Evolutionary conservation across 345 rosid species (phyloP).

Genomic region (Stellera chamaejasme): DNA sequence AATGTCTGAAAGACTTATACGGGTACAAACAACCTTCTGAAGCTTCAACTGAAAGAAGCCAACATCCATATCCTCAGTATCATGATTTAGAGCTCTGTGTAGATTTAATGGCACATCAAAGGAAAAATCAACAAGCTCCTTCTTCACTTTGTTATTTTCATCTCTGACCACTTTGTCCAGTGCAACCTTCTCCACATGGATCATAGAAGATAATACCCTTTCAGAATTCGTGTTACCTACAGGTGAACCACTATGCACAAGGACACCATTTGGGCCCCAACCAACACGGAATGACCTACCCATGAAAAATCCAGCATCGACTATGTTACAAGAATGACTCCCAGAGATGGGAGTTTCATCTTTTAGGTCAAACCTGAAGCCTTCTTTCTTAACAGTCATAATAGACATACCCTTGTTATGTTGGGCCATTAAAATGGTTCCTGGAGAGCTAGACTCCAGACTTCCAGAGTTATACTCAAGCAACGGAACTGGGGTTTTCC

Average conservation of each 20-base stretch:
- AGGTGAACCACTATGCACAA: slow-evolving; percentile 72
- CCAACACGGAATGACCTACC: slow-evolving; percentile 96
- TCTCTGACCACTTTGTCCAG: slow-evolving; percentile 75
- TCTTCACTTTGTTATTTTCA: slow-evolving; percentile 52
- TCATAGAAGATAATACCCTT: slow-evolving; percentile 57
- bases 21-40: slow-evolving; percentile 51
- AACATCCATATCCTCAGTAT: slow-evolving; percentile 45
- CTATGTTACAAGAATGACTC: slow-evolving; percentile 64
- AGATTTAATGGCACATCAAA: slow-evolving; percentile 77
- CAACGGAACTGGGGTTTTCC: slow-evolving; percentile 70
- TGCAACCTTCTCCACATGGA: slow-evolving; percentile 75
- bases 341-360: slow-evolving; percentile 57
- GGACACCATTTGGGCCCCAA: slow-evolving; percentile 96
- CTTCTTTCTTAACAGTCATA: slow-evolving; percentile 42
- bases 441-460: slow-evolving; percentile 37
- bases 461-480: slow-evolving; percentile 66
- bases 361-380: slow-evolving; percentile 69
- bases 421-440: slow-evolving; percentile 68
- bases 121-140: slow-evolving; percentile 62
- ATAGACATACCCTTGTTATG: slow-evolving; percentile 53
- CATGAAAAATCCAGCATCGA: slow-evolving; percentile 95
- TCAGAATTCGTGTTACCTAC: slow-evolving; percentile 40
- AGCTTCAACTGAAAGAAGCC: slow-evolving; percentile 71
- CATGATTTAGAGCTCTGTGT: slow-evolving; percentile 55
- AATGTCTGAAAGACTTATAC: slow-evolving; percentile 57